Base-by-base conservation (phyloP, 305 asterid species). In the Solanum hybrid region DNA sequence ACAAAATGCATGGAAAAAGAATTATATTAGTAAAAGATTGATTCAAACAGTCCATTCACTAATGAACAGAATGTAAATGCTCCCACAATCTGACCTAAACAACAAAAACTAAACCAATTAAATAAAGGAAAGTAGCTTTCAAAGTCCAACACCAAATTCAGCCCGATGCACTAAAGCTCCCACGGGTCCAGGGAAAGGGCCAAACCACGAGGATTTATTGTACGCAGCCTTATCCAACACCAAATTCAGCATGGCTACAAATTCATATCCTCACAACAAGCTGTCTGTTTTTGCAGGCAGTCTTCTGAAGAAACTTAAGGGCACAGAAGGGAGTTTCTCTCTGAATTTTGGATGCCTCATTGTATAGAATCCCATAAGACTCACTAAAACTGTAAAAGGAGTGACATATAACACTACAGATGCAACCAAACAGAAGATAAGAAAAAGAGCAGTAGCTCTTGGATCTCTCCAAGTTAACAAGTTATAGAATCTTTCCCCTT, bases 301-400 rank as follows among this genome's bases (percentile, higher is more conserved):
- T 92, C 99, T 94, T 93, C 98, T 93, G 93, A 96, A 93, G 94
- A 95, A 95, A 88, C 93, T 96, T 89, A 93, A 85, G 11, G 97
- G 94, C 66, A 72, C 86, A 10, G 95, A 93, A 2, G 99, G 99
- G n/a, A 94, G 91, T 37, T 86, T 91, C 64, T 94, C 92, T 0
- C 98, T 92, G 32, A 95, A 93, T 93, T 90, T 93, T 8, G 98
- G 99, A 90, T 96, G 99, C 94, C 99, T 95, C 97, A 95, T 94
- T 73, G 82, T 45, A 78, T 94, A 95, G 77, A 93, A 93, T 7
- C 97, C 98, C 17, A 87, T 10, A 32, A 86, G 38, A 14, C 90
- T 84, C 42, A 89, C 90, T 89, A 94, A 93, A 42, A 42, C 92
- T 77, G 89, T 90, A 2, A 94, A 93, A n/a, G 97, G 98, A 7